phyloP scores from a whole-genome alignment of 1,139 yeast genomes.

The Suhomyces atakaporum region DNA sequence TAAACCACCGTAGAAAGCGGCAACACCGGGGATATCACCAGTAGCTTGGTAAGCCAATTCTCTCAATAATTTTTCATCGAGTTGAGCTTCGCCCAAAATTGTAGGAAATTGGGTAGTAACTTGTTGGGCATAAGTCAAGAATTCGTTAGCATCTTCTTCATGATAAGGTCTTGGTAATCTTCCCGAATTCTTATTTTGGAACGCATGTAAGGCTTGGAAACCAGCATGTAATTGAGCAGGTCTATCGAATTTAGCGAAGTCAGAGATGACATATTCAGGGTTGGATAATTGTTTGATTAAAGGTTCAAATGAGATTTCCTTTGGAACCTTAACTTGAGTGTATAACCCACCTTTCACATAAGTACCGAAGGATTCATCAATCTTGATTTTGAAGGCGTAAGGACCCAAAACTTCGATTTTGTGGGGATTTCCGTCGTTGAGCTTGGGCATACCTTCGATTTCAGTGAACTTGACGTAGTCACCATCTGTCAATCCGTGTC shows the following conservation, averaged over 20 bases:
- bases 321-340: slow-evolving; percentile 89
- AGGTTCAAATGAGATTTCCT: slow-evolving; percentile 59
- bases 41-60: slow-evolving; percentile 82
- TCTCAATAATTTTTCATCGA: slow-evolving; percentile 66
- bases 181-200: slow-evolving; percentile 62
- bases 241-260: slow-evolving; percentile 91
- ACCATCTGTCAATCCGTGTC: slow-evolving; percentile 95
- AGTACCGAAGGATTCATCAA: slow-evolving; percentile 56
- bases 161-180: slow-evolving; percentile 76
- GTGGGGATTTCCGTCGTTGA: slow-evolving; percentile 72
- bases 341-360: slow-evolving; percentile 86
- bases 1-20: slow-evolving; percentile 90
- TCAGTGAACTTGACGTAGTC: slow-evolving; percentile 87
- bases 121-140: slow-evolving; percentile 60
- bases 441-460: slow-evolving; percentile 66
- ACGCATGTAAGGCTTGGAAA: slow-evolving; percentile 84
- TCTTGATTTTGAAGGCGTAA: slow-evolving; percentile 76
- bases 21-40: slow-evolving; percentile 90
- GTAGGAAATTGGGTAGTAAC: slow-evolving; percentile 60
- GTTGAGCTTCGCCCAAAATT: slow-evolving; percentile 51
- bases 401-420: slow-evolving; percentile 91
- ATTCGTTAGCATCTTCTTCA: slow-evolving; percentile 71
- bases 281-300: slow-evolving; percentile 61
- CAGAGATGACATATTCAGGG: slow-evolving; percentile 85
- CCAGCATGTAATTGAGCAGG: slow-evolving; percentile 89